A percentile compares a stretch with the other conserved stretches of the same genome.
Evolutionary conservation across 202 grass and related monocot genomes (phyloP).

Genomic region (Bolboschoenoplectus hybrid): DNA sequence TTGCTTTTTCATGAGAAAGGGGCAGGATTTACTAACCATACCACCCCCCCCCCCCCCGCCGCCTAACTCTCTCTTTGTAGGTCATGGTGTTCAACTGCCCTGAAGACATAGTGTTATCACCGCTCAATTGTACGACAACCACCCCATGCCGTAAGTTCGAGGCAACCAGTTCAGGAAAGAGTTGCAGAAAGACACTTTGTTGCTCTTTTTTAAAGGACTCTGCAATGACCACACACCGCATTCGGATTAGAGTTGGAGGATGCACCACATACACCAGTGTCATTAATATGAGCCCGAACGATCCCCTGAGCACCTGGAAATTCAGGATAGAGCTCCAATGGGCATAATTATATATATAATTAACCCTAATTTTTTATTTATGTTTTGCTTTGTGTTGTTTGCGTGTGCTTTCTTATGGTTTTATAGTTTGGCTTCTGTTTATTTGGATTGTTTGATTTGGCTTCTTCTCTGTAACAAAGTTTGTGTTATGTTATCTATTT

Average conservation of each 20-base stretch:
- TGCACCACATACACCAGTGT: conserved; percentile 42
- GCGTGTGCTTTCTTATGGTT: background rate
- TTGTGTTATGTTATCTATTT: background rate
- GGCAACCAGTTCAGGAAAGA: background rate
- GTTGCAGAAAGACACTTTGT: conserved; percentile 33
- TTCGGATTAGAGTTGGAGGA: conserved; percentile 36
- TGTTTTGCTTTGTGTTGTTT: conserved; percentile 19
- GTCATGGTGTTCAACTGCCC: conserved; percentile 39
- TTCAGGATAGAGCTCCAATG: conserved; percentile 39
- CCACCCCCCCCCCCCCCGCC: too few relatives aligned
- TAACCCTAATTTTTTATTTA: background rate
- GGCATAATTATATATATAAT: background rate
- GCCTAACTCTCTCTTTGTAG: background rate
- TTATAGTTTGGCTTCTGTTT: background rate
- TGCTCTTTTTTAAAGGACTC: conserved; percentile 42
- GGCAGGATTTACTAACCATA: too few relatives aligned
- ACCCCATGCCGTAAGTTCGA: conserved; percentile 39
- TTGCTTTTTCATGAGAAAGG: background rate
- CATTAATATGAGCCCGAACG: conserved; percentile 16
- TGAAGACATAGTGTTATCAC: conserved; percentile 25
- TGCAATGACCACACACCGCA: conserved; percentile 32
- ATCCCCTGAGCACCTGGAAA: conserved; percentile 19
- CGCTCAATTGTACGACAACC: conserved; percentile 27
- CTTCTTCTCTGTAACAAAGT: background rate
- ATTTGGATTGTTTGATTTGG: background rate